Evolutionary conservation across 2,329 filamentous ascomycete species (phyloP).

Genomic region (Metarhizium album): DNA sequence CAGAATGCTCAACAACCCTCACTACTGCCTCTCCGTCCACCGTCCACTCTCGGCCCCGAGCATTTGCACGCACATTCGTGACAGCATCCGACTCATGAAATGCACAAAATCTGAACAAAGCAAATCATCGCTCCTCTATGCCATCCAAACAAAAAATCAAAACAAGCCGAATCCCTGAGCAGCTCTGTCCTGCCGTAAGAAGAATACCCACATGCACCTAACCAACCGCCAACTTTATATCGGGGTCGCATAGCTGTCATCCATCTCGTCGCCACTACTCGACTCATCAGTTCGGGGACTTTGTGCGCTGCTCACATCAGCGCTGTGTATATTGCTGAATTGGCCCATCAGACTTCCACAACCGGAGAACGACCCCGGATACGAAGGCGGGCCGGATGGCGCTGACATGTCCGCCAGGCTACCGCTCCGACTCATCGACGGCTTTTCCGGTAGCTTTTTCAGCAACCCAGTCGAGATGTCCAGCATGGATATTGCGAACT

Average conservation of each 20-base stretch:
- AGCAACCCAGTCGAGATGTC: conserved; percentile 61
- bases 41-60: no score
- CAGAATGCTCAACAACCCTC: neutral
- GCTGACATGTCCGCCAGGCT: conserved; percentile 37
- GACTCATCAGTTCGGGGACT: conserved; percentile 39
- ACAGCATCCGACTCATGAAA: neutral
- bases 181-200: no score
- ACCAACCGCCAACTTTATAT: conserved; percentile 6
- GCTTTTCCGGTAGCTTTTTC: conserved; percentile 61
- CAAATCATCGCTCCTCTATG: neutral
- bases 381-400: conserved; percentile 16
- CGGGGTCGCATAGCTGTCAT: conserved; percentile 20
- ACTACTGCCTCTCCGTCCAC: no score
- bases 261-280: conserved; percentile 46
- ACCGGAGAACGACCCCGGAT: conserved; percentile 18
- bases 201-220: neutral
- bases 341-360: conserved; percentile 26
- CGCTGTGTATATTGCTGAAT: conserved; percentile 34
- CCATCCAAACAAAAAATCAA: neutral
- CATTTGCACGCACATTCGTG: neutral
- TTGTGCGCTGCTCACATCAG: conserved; percentile 38
- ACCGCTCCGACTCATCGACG: conserved; percentile 46
- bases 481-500: conserved; percentile 68
- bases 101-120: neutral
- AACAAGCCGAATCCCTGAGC: neutral